Evolutionary conservation across 768 basidiomycete species (phyloP).

Genomic region (Tricholomella constricta): DNA sequence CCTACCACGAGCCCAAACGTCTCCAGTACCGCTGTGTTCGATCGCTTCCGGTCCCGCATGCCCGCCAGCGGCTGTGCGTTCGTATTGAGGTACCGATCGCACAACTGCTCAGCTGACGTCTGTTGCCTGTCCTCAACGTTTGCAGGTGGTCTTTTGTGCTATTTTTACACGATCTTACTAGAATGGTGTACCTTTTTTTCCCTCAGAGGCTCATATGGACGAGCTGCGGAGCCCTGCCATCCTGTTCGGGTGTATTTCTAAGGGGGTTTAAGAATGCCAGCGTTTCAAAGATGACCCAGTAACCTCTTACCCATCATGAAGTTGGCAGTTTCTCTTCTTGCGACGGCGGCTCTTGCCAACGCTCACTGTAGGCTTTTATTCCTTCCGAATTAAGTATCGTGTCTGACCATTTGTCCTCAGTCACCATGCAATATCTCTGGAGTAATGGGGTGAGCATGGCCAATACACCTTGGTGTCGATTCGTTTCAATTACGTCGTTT

Average conservation of each 20-base stretch:
- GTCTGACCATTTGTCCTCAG: conserved; percentile 21
- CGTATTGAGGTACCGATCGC: neutral
- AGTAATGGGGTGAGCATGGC: conserved; percentile 47
- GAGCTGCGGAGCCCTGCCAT: neutral
- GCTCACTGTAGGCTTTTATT: conserved; percentile 32
- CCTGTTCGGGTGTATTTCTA: neutral
- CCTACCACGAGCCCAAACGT: conserved; percentile 17
- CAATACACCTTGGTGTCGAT: too few relatives aligned
- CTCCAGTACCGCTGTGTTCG: neutral
- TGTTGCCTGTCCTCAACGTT: neutral
- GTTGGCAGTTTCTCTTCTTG: conserved; percentile 30
- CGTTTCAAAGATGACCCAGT: neutral
- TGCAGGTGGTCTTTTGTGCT: neutral
- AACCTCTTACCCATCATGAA: conserved; percentile 29
- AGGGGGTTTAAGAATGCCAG: too few relatives aligned
- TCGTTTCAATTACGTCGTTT: neutral
- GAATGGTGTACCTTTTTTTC: neutral
- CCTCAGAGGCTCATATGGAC: neutral
- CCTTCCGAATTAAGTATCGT: neutral
- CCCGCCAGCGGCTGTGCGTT: neutral
- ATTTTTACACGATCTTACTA: neutral
- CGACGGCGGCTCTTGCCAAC: conserved; percentile 31
- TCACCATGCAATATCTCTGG: conserved; percentile 57
- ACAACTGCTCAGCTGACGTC: neutral
- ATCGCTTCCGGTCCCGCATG: neutral